Evolutionary conservation across 2,329 filamentous ascomycete species (phyloP), one percentile per base, ranked within the genome.

Genomic region (Chaetothyriales sp.): DNA sequence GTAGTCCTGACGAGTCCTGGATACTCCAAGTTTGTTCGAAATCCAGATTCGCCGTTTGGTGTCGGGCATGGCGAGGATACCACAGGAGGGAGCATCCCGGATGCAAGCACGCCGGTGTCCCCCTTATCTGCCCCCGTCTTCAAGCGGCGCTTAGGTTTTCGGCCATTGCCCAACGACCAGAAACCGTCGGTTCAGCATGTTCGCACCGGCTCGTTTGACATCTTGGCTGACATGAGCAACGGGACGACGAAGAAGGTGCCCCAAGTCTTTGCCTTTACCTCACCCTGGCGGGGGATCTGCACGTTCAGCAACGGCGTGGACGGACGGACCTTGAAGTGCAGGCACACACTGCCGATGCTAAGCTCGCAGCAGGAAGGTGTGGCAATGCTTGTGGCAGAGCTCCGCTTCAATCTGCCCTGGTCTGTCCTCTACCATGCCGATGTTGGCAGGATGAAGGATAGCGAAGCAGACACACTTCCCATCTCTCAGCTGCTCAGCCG

Each of bases 231-330:
- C 15, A 22, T 36, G 3, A 18, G 47, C 18, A 44, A 36, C 32
- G n/a, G 47, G 18, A 28, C 48, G 9, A 32, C 32, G 47, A 50
- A 46, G 25, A 56, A 51, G 44, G 46, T 51, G 7, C 54, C 53
- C 26, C 56, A 55, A 26, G 49, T 48, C n/a, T 56, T 52, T 26
- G 52, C 80, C 1, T 95, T 95, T 63, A 70, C 73, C 18, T 92
- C 85, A 43, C 89, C 88, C 0, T 96, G 90, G 90, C 81, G 86
- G 54, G 85, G 86, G 15, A 77, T 77, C 43, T 96, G 90, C 68
- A 84, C 89, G 54, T 96, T 96, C 66, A 74, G 78, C 15, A 92
- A 88, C 0, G 83, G 84, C 39, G 75, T 80, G 51, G 82, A 78
- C 44, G 89, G 90, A 2, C 81, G 83, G 48, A 83, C 78, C 50